A percentile compares a stretch with the other conserved stretches of the same genome.
Conservation (phyloP, 2,329 filamentous ascomycete genomes). For the Pseudogymnoascus verrucosus region DNA sequence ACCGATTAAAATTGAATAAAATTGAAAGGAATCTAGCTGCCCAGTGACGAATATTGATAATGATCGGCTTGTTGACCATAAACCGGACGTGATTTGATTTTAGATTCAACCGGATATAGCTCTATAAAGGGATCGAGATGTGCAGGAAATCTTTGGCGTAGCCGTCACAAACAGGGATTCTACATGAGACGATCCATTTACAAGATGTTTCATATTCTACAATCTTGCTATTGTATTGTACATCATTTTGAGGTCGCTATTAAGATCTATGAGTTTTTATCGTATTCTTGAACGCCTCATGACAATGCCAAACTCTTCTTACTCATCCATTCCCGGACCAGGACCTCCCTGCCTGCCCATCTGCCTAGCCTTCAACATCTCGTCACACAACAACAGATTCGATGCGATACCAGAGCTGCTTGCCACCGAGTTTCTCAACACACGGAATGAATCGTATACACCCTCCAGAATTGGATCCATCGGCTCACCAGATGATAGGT, state of each 20-base stretch:
- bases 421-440: conserved; percentile 85
- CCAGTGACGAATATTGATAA: background rate
- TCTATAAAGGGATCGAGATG: background rate
- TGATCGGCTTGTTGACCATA: background rate
- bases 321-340: conserved; percentile 55
- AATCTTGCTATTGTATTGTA: conserved; percentile 8
- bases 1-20: background rate
- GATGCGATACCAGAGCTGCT: conserved; percentile 92
- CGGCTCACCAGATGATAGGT: conserved; percentile 77
- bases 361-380: conserved; percentile 94
- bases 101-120: background rate
- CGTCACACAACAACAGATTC: conserved; percentile 90
- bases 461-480: conserved; percentile 94
- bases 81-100: background rate
- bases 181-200: background rate
- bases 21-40: background rate
- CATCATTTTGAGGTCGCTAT: conserved; percentile 8
- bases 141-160: background rate
- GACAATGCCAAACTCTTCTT: conserved; percentile 14
- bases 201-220: conserved; percentile 7
- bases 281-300: conserved; percentile 8
- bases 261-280: conserved; percentile 8
- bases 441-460: conserved; percentile 93
- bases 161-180: background rate
- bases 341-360: conserved; percentile 66